phyloP scores from a whole-genome alignment of 2,329 filamentous ascomycete species.

The Sarocladium strictum region DNA sequence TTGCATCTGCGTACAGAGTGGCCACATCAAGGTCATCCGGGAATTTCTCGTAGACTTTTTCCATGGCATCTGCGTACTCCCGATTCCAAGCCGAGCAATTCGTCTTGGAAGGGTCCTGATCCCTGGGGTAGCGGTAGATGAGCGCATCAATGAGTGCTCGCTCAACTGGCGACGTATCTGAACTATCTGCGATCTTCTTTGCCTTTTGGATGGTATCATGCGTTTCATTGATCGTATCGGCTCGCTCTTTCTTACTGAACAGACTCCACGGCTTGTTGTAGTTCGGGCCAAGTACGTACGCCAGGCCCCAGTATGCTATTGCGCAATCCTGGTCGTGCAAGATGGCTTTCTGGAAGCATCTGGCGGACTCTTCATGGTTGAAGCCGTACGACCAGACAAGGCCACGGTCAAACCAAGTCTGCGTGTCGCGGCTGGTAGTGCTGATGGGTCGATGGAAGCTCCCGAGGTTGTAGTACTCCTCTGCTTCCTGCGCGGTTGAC shows the following conservation, averaged over 20 bases:
- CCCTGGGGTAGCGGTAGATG: constrained; percentile 50
- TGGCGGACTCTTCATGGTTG: constrained; percentile 66
- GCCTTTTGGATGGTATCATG: constrained; percentile 23
- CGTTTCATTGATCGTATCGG: constrained; percentile 35
- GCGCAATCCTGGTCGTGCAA: constrained; percentile 46
- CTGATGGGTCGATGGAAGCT: constrained; percentile 48
- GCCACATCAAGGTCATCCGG: constrained; percentile 34
- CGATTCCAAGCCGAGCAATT: constrained; percentile 39
- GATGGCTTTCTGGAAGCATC: constrained; percentile 58
- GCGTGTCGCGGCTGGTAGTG: constrained; percentile 43
- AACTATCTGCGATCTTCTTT: constrained; percentile 11
- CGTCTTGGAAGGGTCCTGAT: constrained; percentile 33
- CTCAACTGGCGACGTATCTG: constrained; percentile 36
- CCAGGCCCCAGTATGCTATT: constrained; percentile 65
- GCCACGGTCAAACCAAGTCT: constrained; percentile 66
- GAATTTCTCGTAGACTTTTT: constrained; percentile 25
- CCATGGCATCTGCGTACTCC: constrained; percentile 33
- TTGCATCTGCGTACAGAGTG: constrained; percentile 32
- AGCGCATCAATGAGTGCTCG: constrained; percentile 59
- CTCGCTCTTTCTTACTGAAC: constrained; percentile 58
- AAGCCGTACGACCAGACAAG: constrained; percentile 71
- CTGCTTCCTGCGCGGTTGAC: background rate
- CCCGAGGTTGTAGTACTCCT: constrained; percentile 55
- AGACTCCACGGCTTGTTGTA: constrained; percentile 72
- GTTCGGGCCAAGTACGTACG: constrained; percentile 69